Evolutionary conservation across 78 protist genomes (phyloP).

Genomic region (Tieghemostelium lacteum): DNA sequence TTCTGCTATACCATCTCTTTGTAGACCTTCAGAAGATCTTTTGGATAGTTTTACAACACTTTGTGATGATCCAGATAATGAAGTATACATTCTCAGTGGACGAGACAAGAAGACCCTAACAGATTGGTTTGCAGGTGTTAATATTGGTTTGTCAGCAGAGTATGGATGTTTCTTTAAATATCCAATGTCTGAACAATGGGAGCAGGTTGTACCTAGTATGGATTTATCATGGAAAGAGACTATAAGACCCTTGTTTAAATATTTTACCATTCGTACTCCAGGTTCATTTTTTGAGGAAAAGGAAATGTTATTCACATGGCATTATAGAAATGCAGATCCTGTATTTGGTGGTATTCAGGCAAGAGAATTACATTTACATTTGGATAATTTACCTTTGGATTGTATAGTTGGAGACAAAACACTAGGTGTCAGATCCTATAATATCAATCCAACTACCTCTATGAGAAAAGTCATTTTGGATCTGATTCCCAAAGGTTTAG

Average conservation of each 20-base stretch:
- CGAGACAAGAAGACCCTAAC: conserved; percentile 55
- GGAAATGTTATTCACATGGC: conserved; percentile 82
- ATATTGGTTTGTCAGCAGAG: conserved; percentile 86
- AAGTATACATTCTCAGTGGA: conserved; percentile 40
- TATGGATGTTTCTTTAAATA: conserved; percentile 86
- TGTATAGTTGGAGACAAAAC: conserved; percentile 75
- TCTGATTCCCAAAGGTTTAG: conserved; percentile 50
- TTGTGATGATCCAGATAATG: conserved; percentile 27
- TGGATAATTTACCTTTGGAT: conserved; percentile 66
- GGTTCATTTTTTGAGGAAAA: conserved; percentile 80
- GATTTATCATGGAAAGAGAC: conserved; percentile 77
- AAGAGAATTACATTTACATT: conserved; percentile 61
- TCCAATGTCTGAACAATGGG: conserved; percentile 34
- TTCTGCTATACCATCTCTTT: conserved; percentile 13
- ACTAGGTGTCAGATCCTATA: conserved; percentile 64
- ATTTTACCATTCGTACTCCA: conserved; percentile 75
- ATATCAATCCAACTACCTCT: conserved; percentile 64
- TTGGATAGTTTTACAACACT: conserved; percentile 5
- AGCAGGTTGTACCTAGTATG: conserved; percentile 52
- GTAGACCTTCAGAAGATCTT: conserved; percentile 54
- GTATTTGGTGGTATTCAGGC: conserved; percentile 74
- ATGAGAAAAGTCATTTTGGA: conserved; percentile 41
- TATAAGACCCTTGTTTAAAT: conserved; percentile 70
- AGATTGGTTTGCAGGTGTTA: conserved; percentile 62
- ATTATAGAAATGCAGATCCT: conserved; percentile 79